Evolutionary conservation across 129 eudicot genomes (phyloP).

Genomic region (Calendula officinalis): DNA sequence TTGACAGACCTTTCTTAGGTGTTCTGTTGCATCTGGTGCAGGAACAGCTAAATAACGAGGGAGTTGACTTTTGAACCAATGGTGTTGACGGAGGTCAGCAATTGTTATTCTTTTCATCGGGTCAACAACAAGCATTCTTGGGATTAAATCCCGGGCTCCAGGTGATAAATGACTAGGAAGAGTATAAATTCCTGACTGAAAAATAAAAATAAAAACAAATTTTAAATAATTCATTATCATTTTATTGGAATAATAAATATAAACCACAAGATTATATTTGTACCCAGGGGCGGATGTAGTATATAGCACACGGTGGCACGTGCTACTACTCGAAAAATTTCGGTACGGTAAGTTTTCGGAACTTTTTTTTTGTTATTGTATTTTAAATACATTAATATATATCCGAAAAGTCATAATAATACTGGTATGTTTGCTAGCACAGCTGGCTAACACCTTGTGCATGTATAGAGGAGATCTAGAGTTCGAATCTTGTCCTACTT

Average conservation of each 20-base stretch:
- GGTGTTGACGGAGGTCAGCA: slow-evolving; percentile 66
- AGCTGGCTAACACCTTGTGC: too few relatives aligned
- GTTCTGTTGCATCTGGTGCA: slow-evolving; percentile 68
- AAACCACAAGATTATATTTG: background rate
- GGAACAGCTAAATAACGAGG: slow-evolving; percentile 84
- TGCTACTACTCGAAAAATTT: too few relatives aligned
- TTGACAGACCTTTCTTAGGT: slow-evolving; percentile 49
- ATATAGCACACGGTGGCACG: too few relatives aligned
- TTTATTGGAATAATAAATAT: background rate
- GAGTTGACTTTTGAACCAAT: slow-evolving; percentile 75
- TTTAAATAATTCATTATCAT: too few relatives aligned
- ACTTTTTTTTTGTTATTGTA: too few relatives aligned
- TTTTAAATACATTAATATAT: too few relatives aligned
- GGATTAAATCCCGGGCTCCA: slow-evolving; percentile 75
- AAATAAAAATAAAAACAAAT: background rate
- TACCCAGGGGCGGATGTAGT: too few relatives aligned
- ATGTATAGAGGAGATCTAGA: too few relatives aligned
- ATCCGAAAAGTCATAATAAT: too few relatives aligned
- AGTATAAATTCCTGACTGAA: slow-evolving; percentile 72
- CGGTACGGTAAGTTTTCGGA: too few relatives aligned
- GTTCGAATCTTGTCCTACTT: too few relatives aligned
- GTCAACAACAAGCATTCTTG: slow-evolving; percentile 75
- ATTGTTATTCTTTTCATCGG: slow-evolving; percentile 75
- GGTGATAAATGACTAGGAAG: slow-evolving; percentile 86
- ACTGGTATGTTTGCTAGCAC: too few relatives aligned